Evolutionary conservation across 2,329 filamentous ascomycete species (phyloP).

Genomic region (Rachicladosporium sp.): DNA sequence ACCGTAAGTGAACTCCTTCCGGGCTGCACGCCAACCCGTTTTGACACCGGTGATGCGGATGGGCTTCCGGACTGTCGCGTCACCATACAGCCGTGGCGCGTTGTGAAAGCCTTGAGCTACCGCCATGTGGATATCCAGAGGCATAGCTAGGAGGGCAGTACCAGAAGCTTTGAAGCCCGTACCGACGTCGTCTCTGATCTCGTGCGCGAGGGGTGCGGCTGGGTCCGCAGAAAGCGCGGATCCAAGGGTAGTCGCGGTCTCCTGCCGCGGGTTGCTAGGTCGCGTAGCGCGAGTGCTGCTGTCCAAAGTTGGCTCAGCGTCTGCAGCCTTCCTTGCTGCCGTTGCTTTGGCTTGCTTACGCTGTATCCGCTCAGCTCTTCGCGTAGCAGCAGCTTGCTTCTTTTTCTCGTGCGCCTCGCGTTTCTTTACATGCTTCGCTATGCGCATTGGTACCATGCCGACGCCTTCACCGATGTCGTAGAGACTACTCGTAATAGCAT

Average conservation of each 20-base stretch:
- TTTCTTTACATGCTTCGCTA: conserved; percentile 47
- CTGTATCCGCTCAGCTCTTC: conserved; percentile 16
- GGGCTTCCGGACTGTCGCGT: conserved; percentile 62
- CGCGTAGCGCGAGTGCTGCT: neutral
- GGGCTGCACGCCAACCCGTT: conserved; percentile 62
- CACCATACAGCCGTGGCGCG: conserved; percentile 71
- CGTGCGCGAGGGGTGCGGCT: conserved; percentile 15
- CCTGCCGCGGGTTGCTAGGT: conserved; percentile 9
- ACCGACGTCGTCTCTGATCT: conserved; percentile 47
- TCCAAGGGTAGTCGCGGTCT: conserved; percentile 14
- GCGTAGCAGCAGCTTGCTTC: conserved; percentile 26
- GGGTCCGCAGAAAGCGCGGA: conserved; percentile 19
- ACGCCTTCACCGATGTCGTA: conserved; percentile 50
- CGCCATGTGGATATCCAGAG: conserved; percentile 73
- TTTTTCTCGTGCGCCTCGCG: conserved; percentile 40
- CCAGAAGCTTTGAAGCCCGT: conserved; percentile 62
- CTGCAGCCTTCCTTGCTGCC: neutral
- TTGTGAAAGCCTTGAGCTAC: conserved; percentile 82
- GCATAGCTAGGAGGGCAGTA: conserved; percentile 61
- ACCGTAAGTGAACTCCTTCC: conserved; percentile 56
- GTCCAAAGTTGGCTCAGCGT: conserved; percentile 1
- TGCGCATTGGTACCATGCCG: conserved; percentile 49
- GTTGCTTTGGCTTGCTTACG: conserved; percentile 8
- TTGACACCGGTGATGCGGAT: conserved; percentile 68
- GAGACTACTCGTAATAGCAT: conserved; percentile 46